Conservation (phyloP, 768 basidiomycete species). For the Agaricus blazei region DNA sequence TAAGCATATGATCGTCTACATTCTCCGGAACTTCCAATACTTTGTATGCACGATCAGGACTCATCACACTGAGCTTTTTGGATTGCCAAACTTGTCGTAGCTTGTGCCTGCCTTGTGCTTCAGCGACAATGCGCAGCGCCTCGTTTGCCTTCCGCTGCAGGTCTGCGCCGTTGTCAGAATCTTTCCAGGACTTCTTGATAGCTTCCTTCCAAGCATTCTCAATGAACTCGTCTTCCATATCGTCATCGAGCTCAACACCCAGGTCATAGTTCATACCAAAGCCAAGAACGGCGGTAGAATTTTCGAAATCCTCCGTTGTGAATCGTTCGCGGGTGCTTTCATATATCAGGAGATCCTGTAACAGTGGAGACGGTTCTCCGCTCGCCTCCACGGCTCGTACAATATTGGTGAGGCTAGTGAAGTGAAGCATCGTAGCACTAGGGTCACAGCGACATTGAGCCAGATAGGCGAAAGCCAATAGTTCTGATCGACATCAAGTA, state of each 20-base stretch:
- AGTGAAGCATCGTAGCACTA: constrained; percentile 54
- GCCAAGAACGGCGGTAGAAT: constrained; percentile 50
- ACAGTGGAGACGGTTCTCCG: constrained; percentile 37
- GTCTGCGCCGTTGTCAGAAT: constrained; percentile 42
- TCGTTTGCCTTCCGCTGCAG: constrained; percentile 55
- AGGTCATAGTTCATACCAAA: constrained; percentile 60
- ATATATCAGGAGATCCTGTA: constrained; percentile 54
- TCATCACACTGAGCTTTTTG: constrained; percentile 55
- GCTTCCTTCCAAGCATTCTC: constrained; percentile 65
- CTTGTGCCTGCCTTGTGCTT: constrained; percentile 47
- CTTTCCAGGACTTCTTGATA: constrained; percentile 50
- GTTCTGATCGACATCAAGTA: constrained; percentile 36
- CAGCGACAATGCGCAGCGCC: constrained; percentile 64
- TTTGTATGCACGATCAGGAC: constrained; percentile 64
- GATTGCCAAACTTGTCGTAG: constrained; percentile 49
- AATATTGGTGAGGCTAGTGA: constrained; percentile 51
- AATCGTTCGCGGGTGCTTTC: constrained; percentile 66
- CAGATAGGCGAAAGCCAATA: constrained; percentile 73
- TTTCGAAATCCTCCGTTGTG: constrained; percentile 46
- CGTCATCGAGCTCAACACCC: constrained; percentile 63
- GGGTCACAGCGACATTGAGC: constrained; percentile 83
- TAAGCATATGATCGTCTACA: constrained; percentile 74
- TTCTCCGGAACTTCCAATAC: constrained; percentile 65
- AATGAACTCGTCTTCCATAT: constrained; percentile 66
- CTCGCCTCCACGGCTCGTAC: constrained; percentile 44